These are phyloP conservation scores for Suhomyces terraborum DNA, from an alignment of 1,139 yeast genomes.

Conservation along the genomic window DNA sequence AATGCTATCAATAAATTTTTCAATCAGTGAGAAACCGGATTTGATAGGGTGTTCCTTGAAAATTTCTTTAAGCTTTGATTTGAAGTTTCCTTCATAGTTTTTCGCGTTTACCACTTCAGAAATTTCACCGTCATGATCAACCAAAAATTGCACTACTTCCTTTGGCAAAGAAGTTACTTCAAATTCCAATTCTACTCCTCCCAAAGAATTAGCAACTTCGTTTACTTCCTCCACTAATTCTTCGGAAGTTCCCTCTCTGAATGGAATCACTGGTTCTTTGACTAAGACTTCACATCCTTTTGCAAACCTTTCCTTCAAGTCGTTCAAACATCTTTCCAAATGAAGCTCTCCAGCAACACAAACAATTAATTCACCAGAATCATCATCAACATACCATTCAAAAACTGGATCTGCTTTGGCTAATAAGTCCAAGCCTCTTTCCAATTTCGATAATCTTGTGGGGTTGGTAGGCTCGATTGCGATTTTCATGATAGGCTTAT, in stretches of 20 bases:
- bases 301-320: slow-evolving; percentile 87
- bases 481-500: slow-evolving; percentile 83
- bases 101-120: slow-evolving; percentile 23
- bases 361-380: slow-evolving; percentile 84
- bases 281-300: slow-evolving; percentile 77
- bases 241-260: slow-evolving; percentile 77
- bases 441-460: slow-evolving; percentile 71
- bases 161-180: slow-evolving; percentile 61
- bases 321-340: slow-evolving; percentile 86
- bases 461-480: slow-evolving; percentile 95
- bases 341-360: slow-evolving; percentile 97
- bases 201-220: slow-evolving; percentile 29
- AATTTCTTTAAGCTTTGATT: slow-evolving; percentile 31
- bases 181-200: slow-evolving; percentile 52
- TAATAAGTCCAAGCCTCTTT: slow-evolving; percentile 73
- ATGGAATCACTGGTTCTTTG: slow-evolving; percentile 94
- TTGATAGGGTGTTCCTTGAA: slow-evolving; percentile 28
- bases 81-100: slow-evolving; percentile 25
- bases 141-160: slow-evolving; percentile 52
- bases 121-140: slow-evolving; percentile 45
- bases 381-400: slow-evolving; percentile 78
- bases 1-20: slow-evolving; percentile 46
- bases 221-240: slow-evolving; percentile 12
- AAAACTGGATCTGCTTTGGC: slow-evolving; percentile 94
- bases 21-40: slow-evolving; percentile 22